Evolutionary conservation across 2,329 filamentous ascomycete genomes (phyloP), one percentile per base, ranked within the genome.

Genomic region (Metarhizium robertsii): DNA sequence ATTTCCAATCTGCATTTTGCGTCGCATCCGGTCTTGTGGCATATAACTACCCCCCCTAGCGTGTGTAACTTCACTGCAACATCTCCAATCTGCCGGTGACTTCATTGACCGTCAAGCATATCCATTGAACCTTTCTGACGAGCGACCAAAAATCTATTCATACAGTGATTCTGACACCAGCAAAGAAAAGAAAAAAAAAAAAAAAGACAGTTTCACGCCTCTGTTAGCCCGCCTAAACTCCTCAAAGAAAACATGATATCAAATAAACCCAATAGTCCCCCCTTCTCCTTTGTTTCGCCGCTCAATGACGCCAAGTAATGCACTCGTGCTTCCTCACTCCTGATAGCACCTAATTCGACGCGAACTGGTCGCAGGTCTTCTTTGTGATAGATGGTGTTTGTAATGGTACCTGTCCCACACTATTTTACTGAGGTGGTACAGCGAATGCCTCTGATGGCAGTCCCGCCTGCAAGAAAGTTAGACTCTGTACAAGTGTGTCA

Each of bases 391-490:
- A 18, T 38, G 32, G 10, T 53, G 20, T 14, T 45, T 53, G 14
- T 18, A 18, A 10, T 46, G 14, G n/a, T 16, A 43, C 50, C 32
- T 20, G 34, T 25, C 18, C 30, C 4, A 18, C 18, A 25, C 18
- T 30, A 8, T 20, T 38, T 52, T 57, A 57, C 43, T 58, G 57
- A 18, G 53, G 42, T 38, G 53, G 47, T 32, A 55, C 13, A 30
- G 59, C 61, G 54, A 67, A 67, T 10, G 65, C 65, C 29, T 67
- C 64, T 11, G 62, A 55, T 36, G 65, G 65, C 38, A 67, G 50
- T 55, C 61, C 55, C 52, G 61, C 58, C 65, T 66, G 49, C 4
- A 11, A 13, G 18, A 25, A 25, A 30, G 43, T 58, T 32, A 56
- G 52, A 42, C 30, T n/a, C 40, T 20, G 7, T 34, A 30, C 29